These are phyloP conservation scores for Graphiopsis chlorocephala DNA, from an alignment of 2,329 filamentous ascomycete genomes.

Conservation along the genomic window DNA sequence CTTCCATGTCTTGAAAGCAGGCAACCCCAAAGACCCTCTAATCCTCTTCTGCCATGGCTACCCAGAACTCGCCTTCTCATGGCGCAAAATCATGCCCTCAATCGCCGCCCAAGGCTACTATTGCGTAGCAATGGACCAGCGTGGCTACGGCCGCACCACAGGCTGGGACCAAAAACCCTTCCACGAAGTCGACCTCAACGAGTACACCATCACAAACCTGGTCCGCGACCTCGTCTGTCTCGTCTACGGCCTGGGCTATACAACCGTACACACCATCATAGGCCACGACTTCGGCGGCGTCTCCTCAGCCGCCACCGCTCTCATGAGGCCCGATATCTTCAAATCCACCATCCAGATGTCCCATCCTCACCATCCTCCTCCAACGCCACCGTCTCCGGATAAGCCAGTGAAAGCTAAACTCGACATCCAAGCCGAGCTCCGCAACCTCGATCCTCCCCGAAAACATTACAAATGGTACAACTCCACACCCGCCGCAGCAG, in stretches of 20 bases:
- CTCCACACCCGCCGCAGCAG: conserved; percentile 47
- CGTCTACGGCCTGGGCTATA: conserved; percentile 60
- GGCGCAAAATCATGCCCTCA: conserved; percentile 60
- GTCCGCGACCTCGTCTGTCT: conserved; percentile 62
- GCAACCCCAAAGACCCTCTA: conserved; percentile 51
- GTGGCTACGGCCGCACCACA: conserved; percentile 65
- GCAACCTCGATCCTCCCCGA: conserved; percentile 52
- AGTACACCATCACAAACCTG: conserved; percentile 57
- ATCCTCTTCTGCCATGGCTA: conserved; percentile 65
- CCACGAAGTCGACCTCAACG: conserved; percentile 53
- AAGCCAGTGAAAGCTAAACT: conserved; percentile 31
- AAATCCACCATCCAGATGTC: conserved; percentile 61
- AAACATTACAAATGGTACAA: conserved; percentile 73
- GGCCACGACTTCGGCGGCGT: conserved; percentile 68
- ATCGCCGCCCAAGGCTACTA: conserved; percentile 62
- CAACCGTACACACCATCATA: conserved; percentile 56
- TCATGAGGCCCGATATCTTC: conserved; percentile 65
- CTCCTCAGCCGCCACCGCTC: conserved; percentile 56
- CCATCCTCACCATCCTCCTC: conserved; percentile 60
- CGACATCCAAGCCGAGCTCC: conserved; percentile 58
- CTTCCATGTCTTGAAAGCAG: conserved; percentile 60
- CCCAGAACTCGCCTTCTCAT: conserved; percentile 67
- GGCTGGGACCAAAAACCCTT: conserved; percentile 56
- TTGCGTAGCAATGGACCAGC: conserved; percentile 65
- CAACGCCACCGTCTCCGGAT: conserved; percentile 49